phyloP scores from a whole-genome alignment of 2,329 filamentous ascomycete genomes.

The Atkinsonella texensis region DNA sequence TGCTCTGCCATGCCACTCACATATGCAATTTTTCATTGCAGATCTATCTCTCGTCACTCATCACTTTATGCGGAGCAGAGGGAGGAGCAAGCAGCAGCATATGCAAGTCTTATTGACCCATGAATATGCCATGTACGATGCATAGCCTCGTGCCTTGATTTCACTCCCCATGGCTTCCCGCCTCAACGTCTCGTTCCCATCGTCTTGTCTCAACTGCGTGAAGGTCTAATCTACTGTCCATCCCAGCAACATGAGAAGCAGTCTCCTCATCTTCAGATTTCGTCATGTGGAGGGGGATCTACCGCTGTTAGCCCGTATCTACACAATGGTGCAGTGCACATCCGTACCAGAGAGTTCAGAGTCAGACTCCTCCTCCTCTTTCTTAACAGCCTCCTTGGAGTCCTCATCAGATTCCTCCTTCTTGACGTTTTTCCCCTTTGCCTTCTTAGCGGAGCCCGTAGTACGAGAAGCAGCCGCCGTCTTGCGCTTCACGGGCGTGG shows the following conservation, averaged over 20 bases:
- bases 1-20: neutral
- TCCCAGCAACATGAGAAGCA: too few species aligned
- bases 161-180: neutral
- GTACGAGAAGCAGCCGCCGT: conserved; percentile 14
- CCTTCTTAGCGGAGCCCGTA: conserved; percentile 15
- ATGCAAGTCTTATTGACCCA: too few species aligned
- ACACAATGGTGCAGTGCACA: neutral
- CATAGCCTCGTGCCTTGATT: too few species aligned
- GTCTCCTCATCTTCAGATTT: neutral
- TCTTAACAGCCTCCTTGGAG: conserved; percentile 10
- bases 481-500: conserved; percentile 20
- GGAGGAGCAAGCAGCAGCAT: neutral
- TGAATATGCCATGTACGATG: too few species aligned
- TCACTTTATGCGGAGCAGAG: neutral
- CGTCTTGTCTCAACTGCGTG: too few species aligned
- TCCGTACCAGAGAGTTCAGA: conserved; percentile 17
- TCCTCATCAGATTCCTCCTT: conserved; percentile 17
- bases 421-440: conserved; percentile 13
- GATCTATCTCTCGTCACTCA: neutral
- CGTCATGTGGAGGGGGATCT: neutral
- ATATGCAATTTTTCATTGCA: neutral
- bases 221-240: too few species aligned
- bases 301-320: neutral
- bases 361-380: conserved; percentile 14
- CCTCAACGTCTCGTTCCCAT: too few species aligned